phyloP scores from a whole-genome alignment of 2,329 filamentous ascomycete genomes.

The Colletotrichum somersetense region DNA sequence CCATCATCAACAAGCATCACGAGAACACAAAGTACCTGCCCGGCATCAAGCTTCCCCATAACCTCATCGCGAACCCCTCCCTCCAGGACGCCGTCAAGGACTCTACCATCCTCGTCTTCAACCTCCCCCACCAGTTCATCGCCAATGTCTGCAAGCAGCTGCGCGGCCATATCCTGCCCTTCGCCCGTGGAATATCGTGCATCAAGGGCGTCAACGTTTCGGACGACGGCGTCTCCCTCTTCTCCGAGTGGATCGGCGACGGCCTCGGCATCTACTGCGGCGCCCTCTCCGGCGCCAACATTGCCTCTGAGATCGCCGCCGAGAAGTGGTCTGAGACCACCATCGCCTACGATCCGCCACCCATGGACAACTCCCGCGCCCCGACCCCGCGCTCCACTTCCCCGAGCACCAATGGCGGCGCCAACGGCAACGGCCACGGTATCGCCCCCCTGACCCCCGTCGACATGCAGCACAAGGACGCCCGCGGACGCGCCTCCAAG shows the following conservation, averaged over 20 bases:
- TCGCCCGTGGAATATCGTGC: conserved; percentile 92
- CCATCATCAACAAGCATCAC: conserved; percentile 90
- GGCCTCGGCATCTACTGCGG: conserved; percentile 96
- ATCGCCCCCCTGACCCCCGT: conserved; percentile 55
- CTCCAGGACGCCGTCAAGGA: conserved; percentile 83
- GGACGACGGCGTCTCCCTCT: conserved; percentile 86
- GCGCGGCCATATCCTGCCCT: conserved; percentile 89
- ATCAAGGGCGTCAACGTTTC: conserved; percentile 98
- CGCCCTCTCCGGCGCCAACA: conserved; percentile 94
- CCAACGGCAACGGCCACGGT: conserved; percentile 60
- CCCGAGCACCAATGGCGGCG: conserved; percentile 57
- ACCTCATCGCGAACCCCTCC: conserved; percentile 87
- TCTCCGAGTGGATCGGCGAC: conserved; percentile 94
- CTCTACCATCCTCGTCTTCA: conserved; percentile 93
- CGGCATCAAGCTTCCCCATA: conserved; percentile 83
- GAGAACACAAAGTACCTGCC: conserved; percentile 99
- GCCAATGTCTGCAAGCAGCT: conserved; percentile 86
- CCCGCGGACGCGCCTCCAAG: conserved; percentile 74
- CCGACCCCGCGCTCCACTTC: conserved; percentile 69
- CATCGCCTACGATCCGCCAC: conserved; percentile 93
- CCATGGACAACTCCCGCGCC: conserved; percentile 82
- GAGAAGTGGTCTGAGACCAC: conserved; percentile 99
- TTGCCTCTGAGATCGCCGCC: conserved; percentile 91
- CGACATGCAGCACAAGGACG: conserved; percentile 75
- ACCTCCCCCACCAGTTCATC: conserved; percentile 97